Evolutionary conservation across 202 grass and related monocot species (phyloP), one percentile per base, ranked within the genome.

Genomic region (Elaeis oleifera): DNA sequence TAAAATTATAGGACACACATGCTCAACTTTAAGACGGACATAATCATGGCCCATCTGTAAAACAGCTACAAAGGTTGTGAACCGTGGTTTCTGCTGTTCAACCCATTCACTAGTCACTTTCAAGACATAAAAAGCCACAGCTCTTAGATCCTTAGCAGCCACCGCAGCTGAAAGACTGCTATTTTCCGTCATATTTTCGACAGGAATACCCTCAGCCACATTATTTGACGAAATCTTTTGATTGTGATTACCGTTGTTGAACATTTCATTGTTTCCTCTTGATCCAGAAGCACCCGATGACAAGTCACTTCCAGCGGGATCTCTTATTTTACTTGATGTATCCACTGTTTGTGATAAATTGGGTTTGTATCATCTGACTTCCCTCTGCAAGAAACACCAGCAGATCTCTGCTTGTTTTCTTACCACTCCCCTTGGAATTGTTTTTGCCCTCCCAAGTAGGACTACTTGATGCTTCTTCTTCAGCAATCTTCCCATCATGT

Each of bases 1-100:
- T 51, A 56, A 75, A 75, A 81, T 64, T 79, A 91, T 82, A 25
- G 88, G 94, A 77, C 74, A 86, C 70, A 53, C 49, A 88, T 78
- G 66, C 25, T 74, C 66, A 51, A 81, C 60, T 72, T 86, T 97
- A 49, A 70, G 28, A 20, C 67, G 71, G 53, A 71, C 76, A 76
- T 84, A 89, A 49, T 31, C 32, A 70, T 76, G 73, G 60, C 71
- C 77, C 69, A 80, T 92, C 17, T 69, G 74, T 28, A 85, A 52
- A 74, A 58, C 61, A 58, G 61, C 60, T 79, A 74, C 78, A 23
- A 77, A 71, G 67, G 56, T 26, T n/a, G 62, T 54, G 49, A 89
- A 66, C 18, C 76, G 71, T 50, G 88, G 88, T 74, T 76, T 81
- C 59, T 78, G 80, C 60, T 50, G 78, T 29, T 96, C 81, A 17